A percentile compares a stretch with the other conserved stretches of the same genome.
Evolutionary conservation across 495 filamentous ascomycete genomes (phyloP).

Genomic region (Penicillium nucicola): DNA sequence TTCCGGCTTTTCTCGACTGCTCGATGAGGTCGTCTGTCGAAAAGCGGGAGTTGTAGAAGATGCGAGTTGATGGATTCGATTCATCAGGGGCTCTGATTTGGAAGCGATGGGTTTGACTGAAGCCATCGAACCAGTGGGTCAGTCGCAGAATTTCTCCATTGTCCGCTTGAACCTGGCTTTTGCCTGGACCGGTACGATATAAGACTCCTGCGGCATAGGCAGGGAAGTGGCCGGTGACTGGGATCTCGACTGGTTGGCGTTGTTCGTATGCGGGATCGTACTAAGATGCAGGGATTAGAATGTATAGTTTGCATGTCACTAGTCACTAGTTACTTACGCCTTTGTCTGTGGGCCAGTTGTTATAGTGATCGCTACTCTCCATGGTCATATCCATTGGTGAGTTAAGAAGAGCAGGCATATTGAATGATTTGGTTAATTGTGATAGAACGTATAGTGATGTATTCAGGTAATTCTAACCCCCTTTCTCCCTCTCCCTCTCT

Average conservation of each 20-base stretch:
- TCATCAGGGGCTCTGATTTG: conserved; percentile 47
- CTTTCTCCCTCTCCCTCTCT: too few species aligned
- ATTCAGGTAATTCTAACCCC: too few species aligned
- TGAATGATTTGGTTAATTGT: neutral
- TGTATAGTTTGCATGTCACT: neutral
- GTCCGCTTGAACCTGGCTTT: conserved; percentile 53
- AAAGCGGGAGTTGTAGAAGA: conserved; percentile 71
- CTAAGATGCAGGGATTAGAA: conserved; percentile 23
- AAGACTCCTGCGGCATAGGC: conserved; percentile 58
- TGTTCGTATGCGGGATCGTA: conserved; percentile 52
- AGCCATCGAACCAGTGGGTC: conserved; percentile 79
- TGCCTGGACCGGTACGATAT: conserved; percentile 70
- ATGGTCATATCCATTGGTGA: too few species aligned
- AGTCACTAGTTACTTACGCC: conserved; percentile 11
- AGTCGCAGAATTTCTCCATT: conserved; percentile 52
- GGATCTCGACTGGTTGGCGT: conserved; percentile 44
- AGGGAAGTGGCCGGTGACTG: conserved; percentile 48
- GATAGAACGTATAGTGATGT: too few species aligned
- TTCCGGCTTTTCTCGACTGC: conserved; percentile 51
- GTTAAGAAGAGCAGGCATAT: conserved; percentile 7
- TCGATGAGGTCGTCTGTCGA: conserved; percentile 56
- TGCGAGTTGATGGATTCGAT: conserved; percentile 27
- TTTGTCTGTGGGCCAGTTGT: conserved; percentile 26
- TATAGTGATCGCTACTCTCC: conserved; percentile 5
- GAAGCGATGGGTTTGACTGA: conserved; percentile 72